Conservation (phyloP, 2,329 filamentous ascomycete species). For the Alternaria sp. region DNA sequence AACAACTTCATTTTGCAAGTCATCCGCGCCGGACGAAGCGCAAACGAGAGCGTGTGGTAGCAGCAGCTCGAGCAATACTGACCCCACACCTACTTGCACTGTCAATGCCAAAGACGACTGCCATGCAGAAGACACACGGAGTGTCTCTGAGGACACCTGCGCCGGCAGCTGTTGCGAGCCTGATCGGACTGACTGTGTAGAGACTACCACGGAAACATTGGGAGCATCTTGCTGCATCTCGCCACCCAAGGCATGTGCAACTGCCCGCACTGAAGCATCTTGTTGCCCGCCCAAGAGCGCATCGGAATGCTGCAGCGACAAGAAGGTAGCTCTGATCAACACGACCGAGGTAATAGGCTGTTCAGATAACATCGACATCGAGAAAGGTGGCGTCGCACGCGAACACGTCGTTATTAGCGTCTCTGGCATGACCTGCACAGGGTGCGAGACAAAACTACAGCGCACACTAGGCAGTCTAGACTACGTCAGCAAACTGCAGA, state of each 20-base stretch:
- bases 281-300: slow-evolving; percentile 1
- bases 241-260: not conserved
- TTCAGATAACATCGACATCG: slow-evolving; percentile 24
- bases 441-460: slow-evolving; percentile 72
- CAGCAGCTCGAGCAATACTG: not conserved
- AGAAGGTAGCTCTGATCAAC: not conserved
- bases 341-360: not conserved
- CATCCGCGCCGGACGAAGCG: not conserved
- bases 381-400: slow-evolving; percentile 31
- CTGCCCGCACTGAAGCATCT: not conserved
- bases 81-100: not conserved
- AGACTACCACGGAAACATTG: not conserved
- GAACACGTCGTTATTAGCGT: slow-evolving; percentile 70
- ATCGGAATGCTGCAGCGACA: not conserved
- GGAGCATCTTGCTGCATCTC: not conserved
- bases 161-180: slow-evolving; percentile 2
- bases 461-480: slow-evolving; percentile 61
- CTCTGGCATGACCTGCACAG: slow-evolving; percentile 76
- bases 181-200: not conserved
- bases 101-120: not conserved
- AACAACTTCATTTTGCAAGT: not conserved
- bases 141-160: slow-evolving; percentile 9
- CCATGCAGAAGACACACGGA: not conserved
- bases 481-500: slow-evolving; percentile 65
- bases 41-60: not conserved